phyloP scores from a whole-genome alignment of 2,329 filamentous ascomycete species.

The Penicillium sumatraense region DNA sequence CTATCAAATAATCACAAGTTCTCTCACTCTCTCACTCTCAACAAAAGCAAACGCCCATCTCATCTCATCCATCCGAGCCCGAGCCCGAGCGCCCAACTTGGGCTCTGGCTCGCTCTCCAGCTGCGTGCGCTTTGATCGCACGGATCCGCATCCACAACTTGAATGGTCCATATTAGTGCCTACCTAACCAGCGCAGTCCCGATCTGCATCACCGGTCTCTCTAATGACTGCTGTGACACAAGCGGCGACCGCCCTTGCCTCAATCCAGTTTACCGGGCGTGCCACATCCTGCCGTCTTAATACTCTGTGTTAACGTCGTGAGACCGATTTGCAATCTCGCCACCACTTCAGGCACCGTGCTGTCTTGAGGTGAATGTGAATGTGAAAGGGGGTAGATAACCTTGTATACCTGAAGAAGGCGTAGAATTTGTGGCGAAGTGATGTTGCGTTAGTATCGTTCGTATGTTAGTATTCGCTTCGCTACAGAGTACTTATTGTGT shows the following conservation, averaged over 20 bases:
- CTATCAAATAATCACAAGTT: no score
- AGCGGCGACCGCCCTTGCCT: constrained; percentile 10
- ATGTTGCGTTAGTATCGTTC: no score
- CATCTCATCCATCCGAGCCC: background rate
- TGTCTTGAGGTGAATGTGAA: background rate
- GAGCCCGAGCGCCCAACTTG: background rate
- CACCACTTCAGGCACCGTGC: constrained; percentile 10
- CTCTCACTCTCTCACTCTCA: no score
- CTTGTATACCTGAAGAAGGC: no score
- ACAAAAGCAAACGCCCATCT: background rate
- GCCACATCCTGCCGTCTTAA: constrained; percentile 15
- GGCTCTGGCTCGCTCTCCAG: background rate
- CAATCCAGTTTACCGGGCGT: constrained; percentile 10
- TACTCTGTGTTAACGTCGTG: constrained; percentile 26
- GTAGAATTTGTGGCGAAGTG: no score
- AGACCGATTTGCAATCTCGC: constrained; percentile 16
- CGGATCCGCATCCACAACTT: constrained; percentile 1
- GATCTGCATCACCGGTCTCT: background rate
- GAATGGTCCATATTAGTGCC: no score
- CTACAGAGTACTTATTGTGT: no score
- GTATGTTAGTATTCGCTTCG: no score
- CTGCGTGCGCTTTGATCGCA: background rate
- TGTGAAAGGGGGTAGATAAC: background rate
- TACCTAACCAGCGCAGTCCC: background rate
- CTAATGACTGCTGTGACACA: constrained; percentile 14